These are phyloP conservation scores for Zygosaccharomyces siamensis DNA, from an alignment of 805 yeast species.

Conservation along the genomic window DNA sequence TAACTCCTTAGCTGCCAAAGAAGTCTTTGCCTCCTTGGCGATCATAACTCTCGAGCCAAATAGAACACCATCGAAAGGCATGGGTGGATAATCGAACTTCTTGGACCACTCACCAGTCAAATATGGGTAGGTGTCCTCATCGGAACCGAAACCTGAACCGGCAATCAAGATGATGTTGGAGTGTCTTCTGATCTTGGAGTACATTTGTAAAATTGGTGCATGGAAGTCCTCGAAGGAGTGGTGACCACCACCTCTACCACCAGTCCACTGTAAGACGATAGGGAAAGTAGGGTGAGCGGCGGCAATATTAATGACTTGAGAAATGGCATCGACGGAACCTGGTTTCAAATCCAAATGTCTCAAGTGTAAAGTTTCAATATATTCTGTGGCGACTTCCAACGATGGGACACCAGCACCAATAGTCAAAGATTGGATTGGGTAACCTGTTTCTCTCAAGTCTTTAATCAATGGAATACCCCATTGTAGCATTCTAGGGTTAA, in stretches of 20 bases:
- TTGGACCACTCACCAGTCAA: slow-evolving; percentile 97
- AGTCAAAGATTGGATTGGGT: slow-evolving; percentile 92
- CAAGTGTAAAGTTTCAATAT: slow-evolving; percentile 85
- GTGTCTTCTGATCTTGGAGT: slow-evolving; percentile 87
- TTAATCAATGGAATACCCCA: slow-evolving; percentile 98
- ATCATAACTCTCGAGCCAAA: slow-evolving; percentile 97
- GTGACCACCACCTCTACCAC: slow-evolving; percentile 99
- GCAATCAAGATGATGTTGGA: slow-evolving; percentile 86
- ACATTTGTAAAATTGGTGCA: slow-evolving; percentile 94
- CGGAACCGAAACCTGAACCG: slow-evolving; percentile 98
- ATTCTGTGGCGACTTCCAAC: slow-evolving; percentile 93
- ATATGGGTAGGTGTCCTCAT: slow-evolving; percentile 95
- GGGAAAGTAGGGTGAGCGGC: slow-evolving; percentile 96
- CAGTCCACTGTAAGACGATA: slow-evolving; percentile 97
- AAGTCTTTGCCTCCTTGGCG: slow-evolving; percentile 92
- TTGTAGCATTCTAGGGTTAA: slow-evolving; percentile 94
- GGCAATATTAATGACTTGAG: slow-evolving; percentile 83
- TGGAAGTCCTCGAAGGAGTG: slow-evolving; percentile 99
- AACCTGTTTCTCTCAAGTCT: slow-evolving; percentile 82
- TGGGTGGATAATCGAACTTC: slow-evolving; percentile 83
- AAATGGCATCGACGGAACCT: slow-evolving; percentile 91
- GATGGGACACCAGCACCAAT: slow-evolving; percentile 99
- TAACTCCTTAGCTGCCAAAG: slow-evolving; percentile 88
- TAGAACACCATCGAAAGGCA: slow-evolving; percentile 98
- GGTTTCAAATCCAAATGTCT: slow-evolving; percentile 96